Evolutionary conservation across 2,329 filamentous ascomycete genomes (phyloP).

Genomic region (Penicillium sp.): DNA sequence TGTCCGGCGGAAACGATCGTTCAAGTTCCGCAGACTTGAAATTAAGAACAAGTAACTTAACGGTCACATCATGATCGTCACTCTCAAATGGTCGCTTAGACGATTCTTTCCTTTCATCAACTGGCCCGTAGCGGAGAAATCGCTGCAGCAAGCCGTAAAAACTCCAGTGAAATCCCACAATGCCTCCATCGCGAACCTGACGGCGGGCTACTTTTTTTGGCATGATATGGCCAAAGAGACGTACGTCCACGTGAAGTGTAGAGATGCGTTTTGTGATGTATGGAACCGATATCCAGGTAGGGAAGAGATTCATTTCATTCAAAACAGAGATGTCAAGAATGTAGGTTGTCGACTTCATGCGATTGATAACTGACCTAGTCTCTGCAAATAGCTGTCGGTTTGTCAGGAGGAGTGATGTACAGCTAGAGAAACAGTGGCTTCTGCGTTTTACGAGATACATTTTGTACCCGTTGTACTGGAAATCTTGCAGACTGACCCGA

Average conservation of each 20-base stretch:
- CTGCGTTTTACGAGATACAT: neutral
- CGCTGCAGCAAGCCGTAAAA: neutral
- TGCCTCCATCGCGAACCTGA: neutral
- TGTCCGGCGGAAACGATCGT: neutral
- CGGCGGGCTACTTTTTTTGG: neutral
- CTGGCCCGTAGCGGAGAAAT: constrained; percentile 4
- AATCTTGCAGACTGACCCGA: neutral
- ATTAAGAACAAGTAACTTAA: neutral
- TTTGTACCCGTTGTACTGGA: neutral
- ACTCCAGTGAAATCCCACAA: neutral
- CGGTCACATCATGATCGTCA: neutral
- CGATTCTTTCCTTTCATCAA: neutral
- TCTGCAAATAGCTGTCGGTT: constrained; percentile 2
- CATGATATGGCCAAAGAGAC: neutral
- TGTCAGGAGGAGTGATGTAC: neutral
- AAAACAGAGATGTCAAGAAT: constrained; percentile 1
- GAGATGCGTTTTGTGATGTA: neutral
- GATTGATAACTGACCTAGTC: neutral
- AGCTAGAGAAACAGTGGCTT: neutral
- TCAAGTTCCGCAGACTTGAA: constrained; percentile 1
- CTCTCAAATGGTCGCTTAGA: no score
- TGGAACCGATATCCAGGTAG: constrained; percentile 4
- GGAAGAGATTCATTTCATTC: constrained; percentile 1
- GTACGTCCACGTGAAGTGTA: neutral
- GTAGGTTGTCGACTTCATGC: neutral